Conservation (phyloP, 2,329 filamentous ascomycete species). For the Falciphora oryzae region DNA sequence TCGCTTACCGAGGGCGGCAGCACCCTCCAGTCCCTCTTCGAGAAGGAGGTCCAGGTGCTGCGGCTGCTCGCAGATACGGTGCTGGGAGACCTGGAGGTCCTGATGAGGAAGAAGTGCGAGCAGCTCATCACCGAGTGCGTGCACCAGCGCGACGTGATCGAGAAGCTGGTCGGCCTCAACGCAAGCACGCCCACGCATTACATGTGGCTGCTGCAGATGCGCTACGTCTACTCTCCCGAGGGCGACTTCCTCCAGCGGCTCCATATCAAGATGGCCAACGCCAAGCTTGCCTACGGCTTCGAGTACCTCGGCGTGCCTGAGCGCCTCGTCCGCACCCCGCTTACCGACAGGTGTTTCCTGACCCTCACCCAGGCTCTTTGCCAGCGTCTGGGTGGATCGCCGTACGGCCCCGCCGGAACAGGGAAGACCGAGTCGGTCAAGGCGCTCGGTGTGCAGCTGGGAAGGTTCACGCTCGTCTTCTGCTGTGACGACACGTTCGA, state of each 20-base stretch:
- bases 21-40: conserved; percentile 65
- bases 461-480: conserved; percentile 96
- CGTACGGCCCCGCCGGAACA: conserved; percentile 94
- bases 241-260: conserved; percentile 79
- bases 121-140: conserved; percentile 98
- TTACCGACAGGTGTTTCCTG: conserved; percentile 97
- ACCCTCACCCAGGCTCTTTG: conserved; percentile 94
- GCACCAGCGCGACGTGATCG: conserved; percentile 90
- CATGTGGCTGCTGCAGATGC: conserved; percentile 94
- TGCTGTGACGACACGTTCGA: conserved; percentile 99
- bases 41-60: conserved; percentile 79
- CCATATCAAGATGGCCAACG: conserved; percentile 94
- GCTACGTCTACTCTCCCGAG: conserved; percentile 80
- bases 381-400: conserved; percentile 91
- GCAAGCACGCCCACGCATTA: conserved; percentile 76
- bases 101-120: conserved; percentile 93
- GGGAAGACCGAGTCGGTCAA: conserved; percentile 99
- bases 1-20: conserved; percentile 67
- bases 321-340: conserved; percentile 88
- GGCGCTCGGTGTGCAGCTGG: conserved; percentile 90
- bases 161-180: conserved; percentile 71
- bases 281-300: conserved; percentile 90
- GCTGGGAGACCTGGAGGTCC: conserved; percentile 78
- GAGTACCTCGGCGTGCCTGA: conserved; percentile 97
- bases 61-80: conserved; percentile 83